Evolutionary conservation across 306 rosid genomes (phyloP).

Genomic region (Trifolium subterraneum): DNA sequence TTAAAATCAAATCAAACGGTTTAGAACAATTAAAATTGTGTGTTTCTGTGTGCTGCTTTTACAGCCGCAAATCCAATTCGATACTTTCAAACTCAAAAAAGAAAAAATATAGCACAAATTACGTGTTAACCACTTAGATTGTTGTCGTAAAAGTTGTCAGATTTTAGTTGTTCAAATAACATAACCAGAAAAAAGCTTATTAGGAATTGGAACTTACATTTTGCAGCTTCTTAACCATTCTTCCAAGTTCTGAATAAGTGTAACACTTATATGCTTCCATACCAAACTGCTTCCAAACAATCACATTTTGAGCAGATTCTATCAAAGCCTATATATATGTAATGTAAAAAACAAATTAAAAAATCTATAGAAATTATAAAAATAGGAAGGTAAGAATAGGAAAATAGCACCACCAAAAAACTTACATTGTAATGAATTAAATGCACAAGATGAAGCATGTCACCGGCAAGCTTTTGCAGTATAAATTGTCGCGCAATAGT

Average conservation of each 20-base stretch:
- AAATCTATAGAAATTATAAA: neutral
- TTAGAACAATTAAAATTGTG: too few species aligned
- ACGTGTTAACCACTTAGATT: neutral
- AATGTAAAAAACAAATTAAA: conserved; percentile 26
- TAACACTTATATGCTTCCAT: conserved; percentile 70
- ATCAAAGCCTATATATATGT: conserved; percentile 63
- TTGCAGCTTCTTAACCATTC: conserved; percentile 75
- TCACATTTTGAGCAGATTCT: conserved; percentile 67
- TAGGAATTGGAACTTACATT: conserved; percentile 59
- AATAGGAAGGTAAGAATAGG: conserved; percentile 14
- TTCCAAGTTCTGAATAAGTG: conserved; percentile 75
- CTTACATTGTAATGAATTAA: conserved; percentile 81
- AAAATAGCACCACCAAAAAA: conserved; percentile 37
- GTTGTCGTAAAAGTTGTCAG: neutral
- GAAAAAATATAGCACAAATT: neutral
- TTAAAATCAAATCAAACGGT: too few species aligned
- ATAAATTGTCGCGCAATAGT: conserved; percentile 68
- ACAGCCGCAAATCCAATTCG: too few species aligned
- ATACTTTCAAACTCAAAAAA: too few species aligned
- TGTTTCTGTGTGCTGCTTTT: too few species aligned
- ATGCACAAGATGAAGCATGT: conserved; percentile 73
- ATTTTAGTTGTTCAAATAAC: too few species aligned
- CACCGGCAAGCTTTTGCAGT: conserved; percentile 74
- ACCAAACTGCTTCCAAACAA: conserved; percentile 73
- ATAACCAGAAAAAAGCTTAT: neutral